phyloP scores from a whole-genome alignment of 2,329 filamentous ascomycete genomes.

The Coleophoma cylindrospora region DNA sequence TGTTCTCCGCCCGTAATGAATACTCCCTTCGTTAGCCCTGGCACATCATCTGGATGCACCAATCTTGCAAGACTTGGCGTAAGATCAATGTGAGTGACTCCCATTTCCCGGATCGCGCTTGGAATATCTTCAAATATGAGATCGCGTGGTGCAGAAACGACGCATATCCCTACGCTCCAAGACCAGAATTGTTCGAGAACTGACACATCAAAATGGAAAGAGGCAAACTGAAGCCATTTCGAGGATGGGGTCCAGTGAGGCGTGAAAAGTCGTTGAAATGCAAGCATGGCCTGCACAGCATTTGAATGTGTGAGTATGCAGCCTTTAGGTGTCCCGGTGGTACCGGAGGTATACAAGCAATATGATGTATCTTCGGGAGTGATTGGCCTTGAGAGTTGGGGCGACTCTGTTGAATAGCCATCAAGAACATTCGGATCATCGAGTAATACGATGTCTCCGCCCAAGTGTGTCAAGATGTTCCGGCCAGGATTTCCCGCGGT shows the following conservation, averaged over 20 bases:
- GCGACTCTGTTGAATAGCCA: conserved; percentile 14
- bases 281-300: conserved; percentile 81
- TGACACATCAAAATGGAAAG: conserved; percentile 91
- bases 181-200: conserved; percentile 94
- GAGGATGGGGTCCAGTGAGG: conserved; percentile 70
- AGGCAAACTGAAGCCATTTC: conserved; percentile 88
- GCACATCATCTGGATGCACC: conserved; percentile 74
- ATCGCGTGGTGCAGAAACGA: conserved; percentile 78
- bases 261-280: conserved; percentile 74
- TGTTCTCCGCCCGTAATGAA: conserved; percentile 93
- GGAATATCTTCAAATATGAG: conserved; percentile 80
- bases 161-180: conserved; percentile 83
- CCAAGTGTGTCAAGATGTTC: conserved; percentile 27
- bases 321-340: conserved; percentile 31
- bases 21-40: conserved; percentile 72
- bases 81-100: conserved; percentile 86
- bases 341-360: conserved; percentile 31
- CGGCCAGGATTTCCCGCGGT: conserved; percentile 41
- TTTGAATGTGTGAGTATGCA: conserved; percentile 88
- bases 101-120: conserved; percentile 62
- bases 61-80: conserved; percentile 83
- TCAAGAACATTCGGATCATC: conserved; percentile 17
- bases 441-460: conserved; percentile 15
- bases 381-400: conserved; percentile 15
- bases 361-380: conserved; percentile 23